Conservation (phyloP, 164 flowering plant species). For the Vitis riparia region DNA sequence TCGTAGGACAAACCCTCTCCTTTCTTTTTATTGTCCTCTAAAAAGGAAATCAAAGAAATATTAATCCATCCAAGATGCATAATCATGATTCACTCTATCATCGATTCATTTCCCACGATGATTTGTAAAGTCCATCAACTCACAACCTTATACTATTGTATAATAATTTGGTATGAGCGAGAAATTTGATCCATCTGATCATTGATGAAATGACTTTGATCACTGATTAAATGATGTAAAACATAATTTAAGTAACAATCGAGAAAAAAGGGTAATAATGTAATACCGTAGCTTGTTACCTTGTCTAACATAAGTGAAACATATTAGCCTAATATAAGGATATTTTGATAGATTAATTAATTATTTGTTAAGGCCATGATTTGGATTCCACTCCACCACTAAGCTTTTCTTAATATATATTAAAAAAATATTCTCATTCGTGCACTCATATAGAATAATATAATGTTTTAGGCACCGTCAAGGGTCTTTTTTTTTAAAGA, state of each 20-base stretch:
- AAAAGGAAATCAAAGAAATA: neutral
- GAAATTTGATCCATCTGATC: no score
- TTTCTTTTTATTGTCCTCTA: slow-evolving; percentile 2
- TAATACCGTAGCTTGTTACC: neutral
- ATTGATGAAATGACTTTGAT: no score
- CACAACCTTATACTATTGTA: no score
- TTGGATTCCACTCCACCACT: slow-evolving; percentile 26
- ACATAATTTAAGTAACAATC: neutral
- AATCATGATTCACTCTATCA: slow-evolving; percentile 2
- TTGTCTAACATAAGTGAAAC: slow-evolving; percentile 6
- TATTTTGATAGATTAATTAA: neutral
- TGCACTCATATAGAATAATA: slow-evolving; percentile 3
- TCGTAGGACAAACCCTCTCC: slow-evolving; percentile 3
- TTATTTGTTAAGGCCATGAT: slow-evolving; percentile 4
- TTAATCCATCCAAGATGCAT: neutral
- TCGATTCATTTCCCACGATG: slow-evolving; percentile 7
- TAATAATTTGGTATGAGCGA: no score
- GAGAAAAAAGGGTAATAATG: neutral
- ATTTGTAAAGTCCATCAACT: neutral
- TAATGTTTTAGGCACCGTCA: neutral
- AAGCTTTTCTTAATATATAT: slow-evolving; percentile 16
- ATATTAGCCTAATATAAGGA: slow-evolving; percentile 1
- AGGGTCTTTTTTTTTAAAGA: no score
- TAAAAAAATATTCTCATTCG: slow-evolving; percentile 17
- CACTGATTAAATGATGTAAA: no score